These are phyloP conservation scores for Dendryphion nanum DNA, from an alignment of 2,329 filamentous ascomycete species.

Conservation along the genomic window DNA sequence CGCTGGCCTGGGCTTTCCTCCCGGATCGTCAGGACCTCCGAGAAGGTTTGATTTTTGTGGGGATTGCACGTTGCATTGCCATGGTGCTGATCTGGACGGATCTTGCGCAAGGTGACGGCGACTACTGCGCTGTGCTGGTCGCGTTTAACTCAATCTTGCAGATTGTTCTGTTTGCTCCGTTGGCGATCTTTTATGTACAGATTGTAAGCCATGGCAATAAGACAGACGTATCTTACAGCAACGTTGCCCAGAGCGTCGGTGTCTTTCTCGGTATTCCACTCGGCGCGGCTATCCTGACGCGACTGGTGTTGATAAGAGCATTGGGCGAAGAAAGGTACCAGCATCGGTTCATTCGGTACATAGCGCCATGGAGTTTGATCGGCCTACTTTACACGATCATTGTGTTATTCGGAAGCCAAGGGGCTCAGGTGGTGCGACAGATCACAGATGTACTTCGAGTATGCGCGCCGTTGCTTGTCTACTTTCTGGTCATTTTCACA, in stretches of 20 bases:
- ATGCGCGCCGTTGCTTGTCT: constrained; percentile 75
- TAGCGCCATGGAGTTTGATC: constrained; percentile 73
- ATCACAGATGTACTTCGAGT: constrained; percentile 81
- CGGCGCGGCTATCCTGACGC: constrained; percentile 73
- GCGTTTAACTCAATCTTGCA: constrained; percentile 50
- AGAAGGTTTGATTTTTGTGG: constrained; percentile 75
- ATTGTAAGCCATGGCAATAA: constrained; percentile 59
- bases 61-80: constrained; percentile 81
- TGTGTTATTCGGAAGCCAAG: constrained; percentile 81
- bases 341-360: constrained; percentile 64
- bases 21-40: constrained; percentile 47
- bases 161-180: constrained; percentile 48
- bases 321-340: constrained; percentile 64
- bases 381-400: constrained; percentile 85
- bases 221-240: constrained; percentile 56
- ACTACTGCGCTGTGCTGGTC: constrained; percentile 71
- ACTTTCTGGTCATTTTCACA: constrained; percentile 75
- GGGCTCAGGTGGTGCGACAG: constrained; percentile 76
- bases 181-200: constrained; percentile 57
- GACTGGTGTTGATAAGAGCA: constrained; percentile 59
- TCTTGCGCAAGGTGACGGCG: constrained; percentile 70
- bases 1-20: constrained; percentile 60
- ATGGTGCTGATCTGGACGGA: constrained; percentile 86
- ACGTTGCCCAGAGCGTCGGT: constrained; percentile 75
- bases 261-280: constrained; percentile 83